Base-by-base conservation (phyloP, 176 grass and related monocot genomes). In the Oryza rufipogon region DNA sequence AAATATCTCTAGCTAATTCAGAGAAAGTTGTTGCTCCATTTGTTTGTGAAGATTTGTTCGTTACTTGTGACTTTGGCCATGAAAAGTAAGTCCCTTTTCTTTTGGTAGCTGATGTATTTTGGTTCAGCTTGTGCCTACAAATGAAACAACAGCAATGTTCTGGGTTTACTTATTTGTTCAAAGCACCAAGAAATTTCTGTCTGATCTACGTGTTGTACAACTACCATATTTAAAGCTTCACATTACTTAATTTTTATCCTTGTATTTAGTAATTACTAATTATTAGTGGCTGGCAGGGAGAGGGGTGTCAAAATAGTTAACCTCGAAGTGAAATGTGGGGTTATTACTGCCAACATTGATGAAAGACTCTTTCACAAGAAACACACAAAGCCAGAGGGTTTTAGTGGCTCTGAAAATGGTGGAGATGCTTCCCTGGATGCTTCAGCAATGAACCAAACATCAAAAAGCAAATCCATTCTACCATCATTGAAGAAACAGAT, bases 221-320 rank as follows among this genome's bases (percentile, higher is more conserved):
- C 66, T 56, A 78, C 36, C 64, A 49, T 86, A 64, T 87, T 83
- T 84, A 51, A 74, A n/a, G 47, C 68, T 78, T 67, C 8, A 69
- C 64, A 52, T 64, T 78, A 45, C 58, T 69, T 75, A 33, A 22
- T 6, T 87, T 87, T 75, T 85, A 69, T 15, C 9, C 49, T 9
- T 61, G 9, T 74, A 61, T 63, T 23, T 63, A 9, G 41, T 74
- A 82, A 84, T 84, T 70, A 81, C 13, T 69, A 86, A 77, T 84
- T 78, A 54, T 77, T 72, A 64, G 54, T 75, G 81, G 88, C 91
- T 73, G 45, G 61, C 88, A 99, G 93, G 96, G 96, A 92, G 86
- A 99, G 79, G 83, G 96, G 96, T 85, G 81, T 99, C 79, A 91
- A 91, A 85, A 91, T 96, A 65, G 84, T 88, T 81, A 85, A 99